These are phyloP conservation scores for Tetradesmus lagerheimii DNA, from an alignment of 139 green algal genomes.

Conservation along the genomic window DNA sequence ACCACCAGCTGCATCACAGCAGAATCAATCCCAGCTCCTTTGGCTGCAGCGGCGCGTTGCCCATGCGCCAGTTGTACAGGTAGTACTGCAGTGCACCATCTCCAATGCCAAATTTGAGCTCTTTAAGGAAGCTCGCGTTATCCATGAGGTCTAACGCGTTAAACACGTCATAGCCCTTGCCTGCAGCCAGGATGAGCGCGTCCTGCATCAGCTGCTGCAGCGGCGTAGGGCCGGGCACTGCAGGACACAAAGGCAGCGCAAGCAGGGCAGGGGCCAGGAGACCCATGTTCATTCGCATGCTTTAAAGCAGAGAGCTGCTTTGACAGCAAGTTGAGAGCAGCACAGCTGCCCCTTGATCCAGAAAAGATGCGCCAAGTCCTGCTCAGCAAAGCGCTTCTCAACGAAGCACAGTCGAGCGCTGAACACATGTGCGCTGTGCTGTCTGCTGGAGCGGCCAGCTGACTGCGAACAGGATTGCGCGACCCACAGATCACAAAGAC, in stretches of 20 bases:
- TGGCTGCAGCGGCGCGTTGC: constrained; percentile 59
- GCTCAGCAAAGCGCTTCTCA: not conserved
- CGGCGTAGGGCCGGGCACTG: constrained; percentile 2
- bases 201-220: constrained; percentile 80
- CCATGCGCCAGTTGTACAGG: constrained; percentile 97
- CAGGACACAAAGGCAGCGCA: not conserved
- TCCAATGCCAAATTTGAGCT: constrained; percentile 99
- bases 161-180: constrained; percentile 96
- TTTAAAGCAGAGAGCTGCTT: not conserved
- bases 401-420: too few species aligned
- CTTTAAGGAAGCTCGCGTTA: constrained; percentile 80
- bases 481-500: too few species aligned
- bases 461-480: too few species aligned
- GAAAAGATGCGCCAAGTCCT: not conserved
- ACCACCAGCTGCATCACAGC: constrained; percentile 67
- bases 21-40: constrained; percentile 93
- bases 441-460: too few species aligned
- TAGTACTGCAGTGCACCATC: constrained; percentile 98
- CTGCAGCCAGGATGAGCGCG: constrained; percentile 84
- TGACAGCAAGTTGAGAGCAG: not conserved
- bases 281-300: too few species aligned
- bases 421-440: too few species aligned
- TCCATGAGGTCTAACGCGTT: constrained; percentile 97
- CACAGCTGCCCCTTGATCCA: not conserved
- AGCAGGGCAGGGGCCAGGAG: not conserved